Conservation (phyloP, 1,284 basidiomycete species). For the Earliella scabrosa region DNA sequence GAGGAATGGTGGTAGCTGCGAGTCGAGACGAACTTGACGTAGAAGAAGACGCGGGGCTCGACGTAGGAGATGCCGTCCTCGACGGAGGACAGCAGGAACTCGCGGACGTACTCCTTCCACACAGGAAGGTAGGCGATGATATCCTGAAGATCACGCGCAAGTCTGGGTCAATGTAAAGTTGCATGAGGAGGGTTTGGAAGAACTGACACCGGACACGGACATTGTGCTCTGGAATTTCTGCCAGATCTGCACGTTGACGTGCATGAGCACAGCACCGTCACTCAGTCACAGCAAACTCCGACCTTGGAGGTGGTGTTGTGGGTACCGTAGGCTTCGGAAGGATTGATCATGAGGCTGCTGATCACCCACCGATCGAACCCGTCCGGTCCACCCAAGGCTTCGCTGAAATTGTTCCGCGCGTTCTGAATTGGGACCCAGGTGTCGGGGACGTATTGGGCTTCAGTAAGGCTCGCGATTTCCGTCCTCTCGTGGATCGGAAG, state of each 20-base stretch:
- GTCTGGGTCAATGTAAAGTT: background rate
- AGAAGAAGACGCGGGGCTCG: conserved; percentile 74
- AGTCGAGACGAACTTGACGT: conserved; percentile 47
- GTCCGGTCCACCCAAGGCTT: conserved; percentile 56
- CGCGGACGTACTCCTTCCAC: conserved; percentile 59
- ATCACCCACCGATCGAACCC: conserved; percentile 73
- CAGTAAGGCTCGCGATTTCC: conserved; percentile 44
- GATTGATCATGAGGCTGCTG: conserved; percentile 63
- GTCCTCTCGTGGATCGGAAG: conserved; percentile 43
- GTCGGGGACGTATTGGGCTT: conserved; percentile 44
- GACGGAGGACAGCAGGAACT: conserved; percentile 66
- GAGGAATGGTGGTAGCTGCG: background rate
- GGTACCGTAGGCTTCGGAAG: conserved; percentile 69
- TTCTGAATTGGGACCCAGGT: conserved; percentile 58
- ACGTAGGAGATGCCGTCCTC: conserved; percentile 77
- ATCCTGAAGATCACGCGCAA: conserved; percentile 39
- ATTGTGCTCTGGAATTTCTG: conserved; percentile 64
- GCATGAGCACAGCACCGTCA: background rate
- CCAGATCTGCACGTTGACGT: conserved; percentile 60
- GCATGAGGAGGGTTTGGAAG: background rate
- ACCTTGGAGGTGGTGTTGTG: conserved; percentile 72
- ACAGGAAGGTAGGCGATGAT: conserved; percentile 61
- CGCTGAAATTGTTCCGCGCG: conserved; percentile 57
- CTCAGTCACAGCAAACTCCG: background rate
- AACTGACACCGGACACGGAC: conserved; percentile 46